Percentiles rank a stretch among this genome's conserved stretches.
Conservation (phyloP, 257 asterid species). For the Sherardia arvensis region DNA sequence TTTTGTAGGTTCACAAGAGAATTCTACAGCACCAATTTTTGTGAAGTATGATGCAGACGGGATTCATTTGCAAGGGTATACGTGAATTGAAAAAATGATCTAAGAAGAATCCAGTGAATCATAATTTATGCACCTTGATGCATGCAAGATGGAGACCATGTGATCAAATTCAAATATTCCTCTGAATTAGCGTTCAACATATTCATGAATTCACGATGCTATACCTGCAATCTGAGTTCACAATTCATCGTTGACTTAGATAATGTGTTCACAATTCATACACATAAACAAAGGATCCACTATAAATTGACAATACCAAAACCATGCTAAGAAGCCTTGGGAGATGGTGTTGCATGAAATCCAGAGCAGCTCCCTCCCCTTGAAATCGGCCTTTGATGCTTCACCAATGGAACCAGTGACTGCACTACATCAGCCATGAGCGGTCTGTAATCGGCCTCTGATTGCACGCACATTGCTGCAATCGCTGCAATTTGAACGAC, state of each 20-base stretch:
- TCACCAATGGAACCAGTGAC: slow-evolving; percentile 75
- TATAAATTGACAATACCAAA: not conserved
- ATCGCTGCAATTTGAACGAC: slow-evolving; percentile 84
- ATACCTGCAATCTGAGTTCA: not conserved
- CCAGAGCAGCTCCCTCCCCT: slow-evolving; percentile 31
- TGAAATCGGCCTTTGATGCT: slow-evolving; percentile 34
- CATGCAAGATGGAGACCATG: too few relatives aligned
- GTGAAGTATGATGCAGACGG: too few relatives aligned
- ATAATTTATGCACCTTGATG: too few relatives aligned
- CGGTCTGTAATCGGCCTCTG: slow-evolving; percentile 92
- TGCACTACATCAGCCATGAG: slow-evolving; percentile 89
- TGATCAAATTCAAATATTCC: too few relatives aligned
- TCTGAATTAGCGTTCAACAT: not conserved
- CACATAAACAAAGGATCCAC: not conserved
- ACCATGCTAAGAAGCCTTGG: slow-evolving; percentile 29
- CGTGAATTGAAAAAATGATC: too few relatives aligned
- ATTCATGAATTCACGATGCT: not conserved
- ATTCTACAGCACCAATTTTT: too few relatives aligned
- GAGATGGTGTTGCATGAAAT: slow-evolving; percentile 36
- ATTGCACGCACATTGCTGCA: slow-evolving; percentile 88
- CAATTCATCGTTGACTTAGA: not conserved
- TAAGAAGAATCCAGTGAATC: too few relatives aligned
- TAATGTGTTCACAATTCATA: not conserved
- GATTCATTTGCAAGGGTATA: too few relatives aligned
- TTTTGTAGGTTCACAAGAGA: too few relatives aligned